Conservation (phyloP, 352 stramenopile genomes). For the Thalassiosira livingstoniorum region DNA sequence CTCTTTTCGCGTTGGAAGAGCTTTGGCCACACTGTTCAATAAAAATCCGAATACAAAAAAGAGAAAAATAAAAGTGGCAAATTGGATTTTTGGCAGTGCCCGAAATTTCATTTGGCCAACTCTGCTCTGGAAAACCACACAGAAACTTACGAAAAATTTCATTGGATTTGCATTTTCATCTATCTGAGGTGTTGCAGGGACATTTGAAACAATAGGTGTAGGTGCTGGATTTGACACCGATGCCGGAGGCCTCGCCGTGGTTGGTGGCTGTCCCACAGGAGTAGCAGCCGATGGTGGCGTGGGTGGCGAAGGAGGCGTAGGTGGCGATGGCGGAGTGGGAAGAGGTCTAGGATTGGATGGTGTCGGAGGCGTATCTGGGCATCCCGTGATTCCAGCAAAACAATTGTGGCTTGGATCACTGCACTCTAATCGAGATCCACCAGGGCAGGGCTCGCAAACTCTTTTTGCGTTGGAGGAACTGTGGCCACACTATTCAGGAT, state of each 20-base stretch:
- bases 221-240: neutral
- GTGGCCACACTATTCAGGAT: conserved; percentile 51
- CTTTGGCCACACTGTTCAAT: conserved; percentile 56
- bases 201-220: neutral
- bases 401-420: conserved; percentile 54
- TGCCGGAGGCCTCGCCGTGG: neutral
- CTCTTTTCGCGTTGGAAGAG: conserved; percentile 43
- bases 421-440: conserved; percentile 53
- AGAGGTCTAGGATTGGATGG: neutral
- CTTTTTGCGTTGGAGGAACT: conserved; percentile 48
- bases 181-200: neutral
- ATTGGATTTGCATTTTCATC: too few species aligned
- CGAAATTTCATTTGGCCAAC: too few species aligned
- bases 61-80: too few species aligned
- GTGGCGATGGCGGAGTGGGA: neutral
- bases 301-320: neutral
- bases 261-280: neutral
- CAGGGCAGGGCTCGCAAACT: conserved; percentile 53
- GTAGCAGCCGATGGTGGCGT: neutral
- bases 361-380: neutral
- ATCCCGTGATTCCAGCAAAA: conserved; percentile 58
- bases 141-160: too few species aligned
- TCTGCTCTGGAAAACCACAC: too few species aligned
- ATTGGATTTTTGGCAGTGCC: too few species aligned
- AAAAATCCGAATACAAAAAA: too few species aligned